Evolutionary conservation across 2,329 filamentous ascomycete genomes (phyloP).

Genomic region (Paraphaeosphaeria sporulosa): DNA sequence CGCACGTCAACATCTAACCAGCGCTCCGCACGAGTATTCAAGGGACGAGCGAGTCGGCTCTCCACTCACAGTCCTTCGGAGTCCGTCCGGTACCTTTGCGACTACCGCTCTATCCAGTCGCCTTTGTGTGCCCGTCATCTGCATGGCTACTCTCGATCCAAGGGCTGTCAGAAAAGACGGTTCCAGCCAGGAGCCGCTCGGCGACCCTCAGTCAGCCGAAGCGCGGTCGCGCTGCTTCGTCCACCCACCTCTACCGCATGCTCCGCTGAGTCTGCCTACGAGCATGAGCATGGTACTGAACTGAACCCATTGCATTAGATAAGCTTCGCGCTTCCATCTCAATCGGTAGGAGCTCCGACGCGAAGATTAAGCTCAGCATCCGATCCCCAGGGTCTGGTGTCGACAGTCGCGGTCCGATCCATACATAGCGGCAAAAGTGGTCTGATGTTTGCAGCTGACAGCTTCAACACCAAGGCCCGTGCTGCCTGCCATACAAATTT

Average conservation of each 20-base stretch:
- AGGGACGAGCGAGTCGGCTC: slow-evolving; percentile 9
- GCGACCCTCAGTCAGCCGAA: slow-evolving; percentile 3
- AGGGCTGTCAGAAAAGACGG: slow-evolving; percentile 6
- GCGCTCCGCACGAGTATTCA: neutral
- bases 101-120: neutral
- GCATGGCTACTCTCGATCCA: neutral
- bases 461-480: slow-evolving; percentile 20
- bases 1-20: neutral
- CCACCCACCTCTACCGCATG: neutral
- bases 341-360: slow-evolving; percentile 3
- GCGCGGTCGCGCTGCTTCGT: slow-evolving; percentile 5
- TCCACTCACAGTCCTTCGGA: slow-evolving; percentile 15
- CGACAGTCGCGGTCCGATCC: slow-evolving; percentile 34
- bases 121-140: slow-evolving; percentile 3
- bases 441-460: slow-evolving; percentile 33
- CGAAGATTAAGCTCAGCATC: slow-evolving; percentile 3
- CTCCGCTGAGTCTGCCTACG: neutral
- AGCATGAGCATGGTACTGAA: neutral
- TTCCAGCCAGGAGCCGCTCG: neutral
- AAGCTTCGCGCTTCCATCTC: neutral
- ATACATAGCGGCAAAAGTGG: slow-evolving; percentile 37
- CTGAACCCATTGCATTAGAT: neutral
- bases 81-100: slow-evolving; percentile 14
- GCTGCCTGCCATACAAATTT: slow-evolving; percentile 24
- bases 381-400: slow-evolving; percentile 22